Base-by-base conservation (phyloP, 768 basidiomycete genomes). In the Tulasnella sp. region DNA sequence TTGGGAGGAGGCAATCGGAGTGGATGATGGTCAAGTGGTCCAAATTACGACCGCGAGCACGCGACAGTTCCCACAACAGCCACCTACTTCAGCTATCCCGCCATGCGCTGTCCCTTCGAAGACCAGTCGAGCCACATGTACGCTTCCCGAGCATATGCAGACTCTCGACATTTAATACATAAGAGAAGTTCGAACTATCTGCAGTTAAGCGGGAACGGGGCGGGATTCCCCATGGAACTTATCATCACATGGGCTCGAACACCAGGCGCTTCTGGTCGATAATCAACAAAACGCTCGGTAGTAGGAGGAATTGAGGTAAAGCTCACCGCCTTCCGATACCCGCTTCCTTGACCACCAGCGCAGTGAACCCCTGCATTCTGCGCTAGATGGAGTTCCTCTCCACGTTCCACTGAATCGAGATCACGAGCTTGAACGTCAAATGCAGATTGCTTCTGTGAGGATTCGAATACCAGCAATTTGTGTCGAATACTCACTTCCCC, bases 21-120 rank as follows among this genome's bases (percentile, higher is more conserved):
- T 67, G 29, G 26, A 67, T 10, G 61, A 26, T 67, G 61, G 29
- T 67, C 61, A 67, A 67, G 61, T 67, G 61, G 61, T 67, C 61
- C 61, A 67, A 67, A 67, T 67, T 67, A 67, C 61, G 61, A 67
- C 61, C 61, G 61, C 57, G 57, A 57, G 55, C 55, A 57, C 55
- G 55, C 55, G 55, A 57, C 55, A 57, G 20, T 67, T 67, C 61
- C 32, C 61, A 29, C 5, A 35, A 5, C 61, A 67, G 61, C 61
- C 61, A 67, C 61, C 26, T 26, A 20, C 51, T 55, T 15, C 51
- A 18, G n/a, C n/a, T n/a, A n/a, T n/a, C n/a, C n/a, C n/a, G n/a
- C 51, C 35, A 5, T 5, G 35, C 35, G 35, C 5, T 35, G 35
- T 5, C 35, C 35, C 35, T 35, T 9, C n/a, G 9, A 9, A 55